Conservation (phyloP, 805 yeast species). For the Wickerhamiella lipophila region DNA sequence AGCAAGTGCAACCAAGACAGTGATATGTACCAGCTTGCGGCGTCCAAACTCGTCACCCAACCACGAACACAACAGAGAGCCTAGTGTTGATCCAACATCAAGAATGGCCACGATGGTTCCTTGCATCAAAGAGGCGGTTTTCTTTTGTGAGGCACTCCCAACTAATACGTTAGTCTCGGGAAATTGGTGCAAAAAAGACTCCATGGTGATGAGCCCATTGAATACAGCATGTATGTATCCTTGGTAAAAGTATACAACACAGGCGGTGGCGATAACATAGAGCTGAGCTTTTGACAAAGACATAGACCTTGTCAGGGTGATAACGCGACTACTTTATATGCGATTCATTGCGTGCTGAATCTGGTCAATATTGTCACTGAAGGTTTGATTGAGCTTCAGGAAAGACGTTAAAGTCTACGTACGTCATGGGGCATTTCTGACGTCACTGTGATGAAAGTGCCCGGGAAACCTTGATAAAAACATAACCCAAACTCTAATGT, state of each 20-base stretch:
- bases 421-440: not conserved
- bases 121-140: slow-evolving; percentile 20
- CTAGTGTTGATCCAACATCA: slow-evolving; percentile 58
- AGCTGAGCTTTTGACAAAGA: slow-evolving; percentile 4
- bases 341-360: not conserved
- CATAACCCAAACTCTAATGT: not conserved
- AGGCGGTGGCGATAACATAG: slow-evolving; percentile 15
- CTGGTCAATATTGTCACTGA: not conserved
- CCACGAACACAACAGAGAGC: slow-evolving; percentile 47
- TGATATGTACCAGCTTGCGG: slow-evolving; percentile 33
- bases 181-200: slow-evolving; percentile 19
- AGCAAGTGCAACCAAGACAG: slow-evolving; percentile 39
- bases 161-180: slow-evolving; percentile 21
- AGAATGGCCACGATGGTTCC: slow-evolving; percentile 32
- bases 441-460: not conserved
- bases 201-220: slow-evolving; percentile 28
- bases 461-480: not conserved
- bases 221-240: slow-evolving; percentile 69
- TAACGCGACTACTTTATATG: not conserved
- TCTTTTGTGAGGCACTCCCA: slow-evolving; percentile 12
- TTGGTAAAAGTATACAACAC: slow-evolving; percentile 20
- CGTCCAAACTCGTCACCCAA: slow-evolving; percentile 50
- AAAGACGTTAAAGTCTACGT: not conserved
- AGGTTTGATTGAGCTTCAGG: slow-evolving; percentile 6
- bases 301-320: not conserved